Percentiles rank a stretch among this genome's conserved stretches.
phyloP scores from a whole-genome alignment of 176 grass and related monocot genomes.

The Pontederia paniculata region DNA sequence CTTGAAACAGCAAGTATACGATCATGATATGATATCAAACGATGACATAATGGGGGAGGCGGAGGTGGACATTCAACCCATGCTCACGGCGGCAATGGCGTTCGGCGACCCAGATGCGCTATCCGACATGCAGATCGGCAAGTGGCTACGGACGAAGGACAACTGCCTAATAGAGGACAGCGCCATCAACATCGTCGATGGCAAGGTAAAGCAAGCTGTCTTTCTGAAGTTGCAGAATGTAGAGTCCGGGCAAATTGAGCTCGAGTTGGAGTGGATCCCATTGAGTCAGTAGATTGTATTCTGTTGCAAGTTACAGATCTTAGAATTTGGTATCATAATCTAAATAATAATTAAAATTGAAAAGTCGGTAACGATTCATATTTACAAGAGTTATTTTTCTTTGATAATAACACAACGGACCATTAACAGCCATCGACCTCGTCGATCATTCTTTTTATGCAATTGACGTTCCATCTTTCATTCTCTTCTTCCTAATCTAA shows the following conservation, averaged over 20 bases:
- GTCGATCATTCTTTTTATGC: no score
- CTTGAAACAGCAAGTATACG: slow-evolving; percentile 43
- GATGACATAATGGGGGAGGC: slow-evolving; percentile 65
- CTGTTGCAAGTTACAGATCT: no score
- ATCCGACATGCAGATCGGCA: slow-evolving; percentile 49
- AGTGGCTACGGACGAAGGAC: slow-evolving; percentile 44
- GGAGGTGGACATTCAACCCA: slow-evolving; percentile 48
- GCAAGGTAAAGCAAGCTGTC: slow-evolving; percentile 49
- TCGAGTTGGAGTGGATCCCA: slow-evolving; percentile 63
- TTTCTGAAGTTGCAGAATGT: slow-evolving; percentile 47
- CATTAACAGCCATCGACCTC: no score
- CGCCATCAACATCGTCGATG: slow-evolving; percentile 28
- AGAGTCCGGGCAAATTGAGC: slow-evolving; percentile 40
- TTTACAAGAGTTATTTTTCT: no score
- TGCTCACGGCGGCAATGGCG: slow-evolving; percentile 38
- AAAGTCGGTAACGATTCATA: no score
- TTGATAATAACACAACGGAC: no score
- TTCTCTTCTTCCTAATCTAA: no score
- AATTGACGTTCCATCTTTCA: no score
- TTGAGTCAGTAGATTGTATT: slow-evolving; percentile 38
- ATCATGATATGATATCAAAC: slow-evolving; percentile 41
- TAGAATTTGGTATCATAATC: no score
- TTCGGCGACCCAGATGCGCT: slow-evolving; percentile 46
- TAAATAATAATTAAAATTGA: no score
- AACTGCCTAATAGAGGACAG: slow-evolving; percentile 45